Base-by-base conservation (phyloP, 1,284 basidiomycete species). In the Anthracocystis setariae region DNA sequence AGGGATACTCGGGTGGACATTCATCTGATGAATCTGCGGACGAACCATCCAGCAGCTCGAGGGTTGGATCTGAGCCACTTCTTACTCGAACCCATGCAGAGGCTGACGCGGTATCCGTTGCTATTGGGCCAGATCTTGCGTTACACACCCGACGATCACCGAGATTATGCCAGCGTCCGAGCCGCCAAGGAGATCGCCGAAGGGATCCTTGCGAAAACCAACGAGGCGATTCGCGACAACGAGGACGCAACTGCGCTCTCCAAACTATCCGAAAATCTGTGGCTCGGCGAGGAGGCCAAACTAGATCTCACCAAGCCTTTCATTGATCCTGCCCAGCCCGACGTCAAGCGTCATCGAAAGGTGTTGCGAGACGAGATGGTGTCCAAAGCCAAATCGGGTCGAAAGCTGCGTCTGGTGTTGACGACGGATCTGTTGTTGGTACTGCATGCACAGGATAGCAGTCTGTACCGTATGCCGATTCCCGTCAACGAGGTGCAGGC, bases 71-170 rank as follows among this genome's bases (percentile, higher is more conserved):
- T 98, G 8, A 92, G 92, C 1, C 92, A 91, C 73, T 97, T 94
- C 83, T 84, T 98, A 33, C 88, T 98, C 7, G 90, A 90, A 18
- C 94, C 94, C 0, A 97, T 97, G 94, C 94, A 97, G 18, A 90
- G 96, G 77, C 87, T 99, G 25, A 96, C 95, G 20, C 87, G 95
- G 68, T 98, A 98, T 82, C 96, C 96, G 7, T 87, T 99, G 0
- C 86, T 98, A 10, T 86, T 99, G 21, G 93, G 92, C 74, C 94
- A 93, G 17, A 92, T 98, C 24, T 85, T 92, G 56, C 98, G 98
- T 84, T 90, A 95, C 66, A 99, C 96, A 0, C 88, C 91, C 0
- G 92, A 94, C 21, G 93, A 93, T 77, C 93, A 90, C 79, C 88
- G 90, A 0, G 96, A 99, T 83, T 85, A 87, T 35, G 81, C 82